These are phyloP conservation scores for Quercus tomentella DNA, from an alignment of 331 rosid genomes.

Conservation along the genomic window DNA sequence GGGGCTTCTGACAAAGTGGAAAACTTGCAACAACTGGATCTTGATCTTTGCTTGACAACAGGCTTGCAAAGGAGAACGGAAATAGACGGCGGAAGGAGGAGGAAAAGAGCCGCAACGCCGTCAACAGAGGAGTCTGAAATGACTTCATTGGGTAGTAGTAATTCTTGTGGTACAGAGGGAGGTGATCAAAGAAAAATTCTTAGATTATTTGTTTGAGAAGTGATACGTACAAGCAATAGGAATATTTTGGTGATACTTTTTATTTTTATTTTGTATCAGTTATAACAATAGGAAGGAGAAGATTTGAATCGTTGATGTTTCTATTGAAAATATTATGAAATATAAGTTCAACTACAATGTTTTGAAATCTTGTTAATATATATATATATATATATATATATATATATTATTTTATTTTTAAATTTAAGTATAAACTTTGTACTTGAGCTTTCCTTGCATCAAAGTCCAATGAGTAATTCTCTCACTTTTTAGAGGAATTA, in stretches of 20 bases:
- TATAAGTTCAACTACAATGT: too few relatives aligned
- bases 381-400: too few relatives aligned
- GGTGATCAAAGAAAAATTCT: slow-evolving; percentile 30
- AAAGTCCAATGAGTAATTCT: neutral
- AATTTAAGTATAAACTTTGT: neutral
- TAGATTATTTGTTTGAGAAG: slow-evolving; percentile 40
- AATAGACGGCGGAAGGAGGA: slow-evolving; percentile 12
- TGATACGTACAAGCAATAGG: too few relatives aligned
- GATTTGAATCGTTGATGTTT: too few relatives aligned
- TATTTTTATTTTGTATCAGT: too few relatives aligned
- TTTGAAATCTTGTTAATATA: too few relatives aligned
- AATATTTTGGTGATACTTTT: too few relatives aligned
- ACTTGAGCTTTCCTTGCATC: neutral
- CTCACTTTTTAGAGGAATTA: neutral
- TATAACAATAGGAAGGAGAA: too few relatives aligned
- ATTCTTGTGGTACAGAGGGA: slow-evolving; percentile 8
- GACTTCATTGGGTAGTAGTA: slow-evolving; percentile 29
- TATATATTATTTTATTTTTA: neutral
- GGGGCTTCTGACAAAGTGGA: neutral
- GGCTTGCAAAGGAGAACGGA: neutral
- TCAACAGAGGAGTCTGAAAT: slow-evolving; percentile 33
- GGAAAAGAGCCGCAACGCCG: slow-evolving; percentile 16
- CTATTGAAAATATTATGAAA: too few relatives aligned
- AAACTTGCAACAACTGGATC: slow-evolving; percentile 16
- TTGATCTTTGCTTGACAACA: slow-evolving; percentile 24